Base-by-base conservation (phyloP, 495 filamentous ascomycete genomes). In the Choiromyces venosus region DNA sequence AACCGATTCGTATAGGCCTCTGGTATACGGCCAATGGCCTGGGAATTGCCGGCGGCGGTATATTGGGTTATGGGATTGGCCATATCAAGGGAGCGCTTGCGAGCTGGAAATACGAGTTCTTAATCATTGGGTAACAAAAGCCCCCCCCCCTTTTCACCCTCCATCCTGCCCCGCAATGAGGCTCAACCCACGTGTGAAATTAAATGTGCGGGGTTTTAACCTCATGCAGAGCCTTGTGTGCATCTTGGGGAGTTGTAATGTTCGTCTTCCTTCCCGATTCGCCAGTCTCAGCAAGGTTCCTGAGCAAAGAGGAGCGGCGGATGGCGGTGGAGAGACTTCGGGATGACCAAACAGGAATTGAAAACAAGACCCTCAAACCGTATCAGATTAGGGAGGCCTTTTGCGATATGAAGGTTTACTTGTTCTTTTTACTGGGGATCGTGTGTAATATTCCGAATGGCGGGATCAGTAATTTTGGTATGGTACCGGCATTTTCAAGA, bases 291-390 rank as follows among this genome's bases (percentile, higher is more conserved):
- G 88, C 89, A 7, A 86, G 84, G 44, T 88, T 88, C 56, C 86
- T 90, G 37, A 86, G 71, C 39, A 83, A 86, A 65, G 83, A 85
- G 70, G 85, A 90, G 76, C 87, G 88, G 68, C 83, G 83, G 35
- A 82, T 90, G 68, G 88, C 88, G 65, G 84, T 90, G 16, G 86
- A 88, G 73, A 84, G 88, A 19, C 81, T 90, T 14, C 83, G 87
- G 36, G 84, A 85, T 18, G 89, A 91, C 69, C 87, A 89, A 74
- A 90, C 88, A 0, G 89, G 89, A 64, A 83, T 90, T n/a, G 88
- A 90, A 82, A 90, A 89, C 71, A 87, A 88, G 66, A 83, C 85
- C 71, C 78, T 91, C 66, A 90, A 90, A 78, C 81, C 78, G 16
- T 84, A 83, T 65, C 90, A 91, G 79, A 83, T 90, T 10, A 73